These are phyloP conservation scores for Clavispora santaluciae DNA, from an alignment of 805 yeast species.

Conservation along the genomic window DNA sequence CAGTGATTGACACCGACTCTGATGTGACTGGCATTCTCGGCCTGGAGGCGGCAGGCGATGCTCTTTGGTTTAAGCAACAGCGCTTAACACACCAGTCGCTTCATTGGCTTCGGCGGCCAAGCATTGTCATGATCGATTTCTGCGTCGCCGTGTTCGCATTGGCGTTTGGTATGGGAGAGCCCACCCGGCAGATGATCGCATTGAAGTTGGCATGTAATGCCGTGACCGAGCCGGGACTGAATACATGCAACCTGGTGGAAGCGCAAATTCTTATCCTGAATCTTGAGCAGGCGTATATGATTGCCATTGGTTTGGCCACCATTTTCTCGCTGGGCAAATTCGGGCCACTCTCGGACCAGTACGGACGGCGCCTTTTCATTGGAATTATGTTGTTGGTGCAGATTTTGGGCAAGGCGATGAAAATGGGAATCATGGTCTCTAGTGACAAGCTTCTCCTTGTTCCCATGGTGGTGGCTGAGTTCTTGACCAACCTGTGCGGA, in stretches of 20 bases:
- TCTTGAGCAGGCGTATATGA: constrained; percentile 41
- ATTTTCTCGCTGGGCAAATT: constrained; percentile 54
- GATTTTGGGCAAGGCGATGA: constrained; percentile 19
- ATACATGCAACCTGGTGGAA: constrained; percentile 27
- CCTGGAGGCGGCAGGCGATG: constrained; percentile 35
- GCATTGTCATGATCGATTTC: constrained; percentile 44
- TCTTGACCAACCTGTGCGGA: constrained; percentile 56
- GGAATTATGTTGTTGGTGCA: constrained; percentile 14
- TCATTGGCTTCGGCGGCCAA: constrained; percentile 56
- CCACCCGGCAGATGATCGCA: constrained; percentile 37
- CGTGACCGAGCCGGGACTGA: constrained; percentile 10
- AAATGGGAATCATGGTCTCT: constrained; percentile 22
- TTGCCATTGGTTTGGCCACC: constrained; percentile 41
- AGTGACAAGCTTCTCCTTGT: constrained; percentile 27
- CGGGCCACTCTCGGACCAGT: constrained; percentile 33
- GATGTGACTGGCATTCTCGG: constrained; percentile 12
- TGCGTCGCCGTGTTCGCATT: constrained; percentile 36
- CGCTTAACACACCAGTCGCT: constrained; percentile 37
- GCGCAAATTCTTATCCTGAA: constrained; percentile 42
- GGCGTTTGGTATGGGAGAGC: constrained; percentile 37
- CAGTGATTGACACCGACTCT: constrained; percentile 34
- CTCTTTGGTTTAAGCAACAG: constrained; percentile 47
- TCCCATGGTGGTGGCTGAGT: constrained; percentile 38
- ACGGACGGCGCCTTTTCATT: constrained; percentile 31
- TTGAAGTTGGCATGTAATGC: constrained; percentile 27